Base-by-base conservation (phyloP, 257 asterid genomes). In the Anisodus tanguticus region DNA sequence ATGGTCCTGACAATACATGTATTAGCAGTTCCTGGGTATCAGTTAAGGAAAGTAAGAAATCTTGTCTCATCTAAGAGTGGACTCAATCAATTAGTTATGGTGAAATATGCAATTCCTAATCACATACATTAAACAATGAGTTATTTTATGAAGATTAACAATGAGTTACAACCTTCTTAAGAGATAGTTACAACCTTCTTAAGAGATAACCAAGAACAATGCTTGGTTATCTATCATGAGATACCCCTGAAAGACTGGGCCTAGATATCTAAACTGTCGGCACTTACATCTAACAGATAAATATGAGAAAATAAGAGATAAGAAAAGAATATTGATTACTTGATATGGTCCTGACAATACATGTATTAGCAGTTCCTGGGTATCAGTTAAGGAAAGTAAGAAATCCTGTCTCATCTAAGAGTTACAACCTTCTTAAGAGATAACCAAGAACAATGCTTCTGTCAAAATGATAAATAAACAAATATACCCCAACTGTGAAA, bases 401-500 rank as follows among this genome's bases (percentile, higher is more conserved):
- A n/a, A n/a, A n/a, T n/a, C n/a, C n/a, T n/a, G n/a, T n/a, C n/a
- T n/a, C n/a, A n/a, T n/a, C n/a, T n/a, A n/a, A n/a, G n/a, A n/a
- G n/a, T n/a, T n/a, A n/a, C n/a, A n/a, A n/a, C n/a, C n/a, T n/a
- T n/a, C n/a, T n/a, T n/a, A n/a, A n/a, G 31, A 53, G 47, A 26
- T 26, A 53, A 77, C 82, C 43, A 53, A 53, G 82, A 77, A 77
- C 8, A 77, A 6, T 13, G 53, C 66, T 77, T 77, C 60, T 31
- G 47, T 1, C 22, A 77, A 26, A 77, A 54, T 54, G 49, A 77
- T 53, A 53, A 77, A 77, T 64, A 53, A 77, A 54, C 2, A 85
- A 77, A 77, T 88, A 82, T 92, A 97, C 99, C 99, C 99, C 54
- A 97, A 93, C 89, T 97, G 98, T 13, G 98, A 97, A 86, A 95